Percentiles rank a stretch among this genome's conserved stretches.
Evolutionary conservation across 352 stramenopile genomes (phyloP).

Genomic region (Lagenidium sp.): DNA sequence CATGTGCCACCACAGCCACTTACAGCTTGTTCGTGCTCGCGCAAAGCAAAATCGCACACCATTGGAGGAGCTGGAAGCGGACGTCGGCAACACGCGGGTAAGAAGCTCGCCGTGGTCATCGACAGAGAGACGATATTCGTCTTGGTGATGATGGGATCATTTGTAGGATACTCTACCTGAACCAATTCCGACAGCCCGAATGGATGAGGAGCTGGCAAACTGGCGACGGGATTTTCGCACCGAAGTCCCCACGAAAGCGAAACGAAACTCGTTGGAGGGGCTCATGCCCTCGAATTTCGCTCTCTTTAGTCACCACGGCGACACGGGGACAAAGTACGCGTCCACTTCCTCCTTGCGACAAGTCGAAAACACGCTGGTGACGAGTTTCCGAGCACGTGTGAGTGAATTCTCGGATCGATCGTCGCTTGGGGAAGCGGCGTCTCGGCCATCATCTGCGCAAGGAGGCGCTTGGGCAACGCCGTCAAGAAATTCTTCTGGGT

Average conservation of each 20-base stretch:
- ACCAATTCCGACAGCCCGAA: constrained; percentile 13
- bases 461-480: constrained; percentile 9
- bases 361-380: constrained; percentile 16
- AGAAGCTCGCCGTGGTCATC: neutral
- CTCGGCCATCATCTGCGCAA: constrained; percentile 5
- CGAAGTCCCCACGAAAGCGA: constrained; percentile 6
- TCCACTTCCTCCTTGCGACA: constrained; percentile 2
- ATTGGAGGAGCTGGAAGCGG: constrained; percentile 44
- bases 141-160: neutral
- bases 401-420: constrained; percentile 14
- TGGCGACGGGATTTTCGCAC: constrained; percentile 16
- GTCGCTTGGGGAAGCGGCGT: constrained; percentile 6
- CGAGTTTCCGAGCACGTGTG: constrained; percentile 9
- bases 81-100: constrained; percentile 21
- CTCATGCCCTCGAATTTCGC: neutral
- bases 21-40: neutral
- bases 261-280: neutral
- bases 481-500: neutral
- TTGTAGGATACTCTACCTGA: constrained; percentile 11
- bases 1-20: too few species aligned
- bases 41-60: constrained; percentile 56
- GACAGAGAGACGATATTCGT: neutral
- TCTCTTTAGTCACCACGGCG: neutral
- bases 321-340: constrained; percentile 2
- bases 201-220: constrained; percentile 11